Conservation (phyloP, 2,329 filamentous ascomycete species). For the Paracorniculantispora psalliotae region DNA sequence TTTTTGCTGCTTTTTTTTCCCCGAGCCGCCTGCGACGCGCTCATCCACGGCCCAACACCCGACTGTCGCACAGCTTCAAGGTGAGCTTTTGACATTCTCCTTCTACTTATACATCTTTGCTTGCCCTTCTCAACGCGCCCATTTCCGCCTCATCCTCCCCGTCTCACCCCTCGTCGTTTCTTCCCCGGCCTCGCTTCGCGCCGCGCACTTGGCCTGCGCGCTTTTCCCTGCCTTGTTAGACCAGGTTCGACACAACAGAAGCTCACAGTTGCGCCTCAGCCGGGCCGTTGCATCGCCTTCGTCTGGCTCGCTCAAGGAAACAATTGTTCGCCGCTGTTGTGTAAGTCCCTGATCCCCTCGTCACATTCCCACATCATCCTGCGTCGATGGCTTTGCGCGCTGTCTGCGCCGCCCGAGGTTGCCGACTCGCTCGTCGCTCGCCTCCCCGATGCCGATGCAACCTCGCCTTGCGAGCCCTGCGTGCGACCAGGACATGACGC, state of each 20-base stretch:
- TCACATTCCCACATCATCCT: background rate
- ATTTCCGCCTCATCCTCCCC: background rate
- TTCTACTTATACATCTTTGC: background rate
- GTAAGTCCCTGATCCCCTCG: conserved; percentile 2
- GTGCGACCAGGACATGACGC: background rate
- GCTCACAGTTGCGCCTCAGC: conserved; percentile 3
- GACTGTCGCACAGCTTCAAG: conserved; percentile 11
- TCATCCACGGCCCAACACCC: conserved; percentile 6
- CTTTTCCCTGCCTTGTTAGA: conserved; percentile 8
- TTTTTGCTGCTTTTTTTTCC: background rate
- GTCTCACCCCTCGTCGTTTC: background rate
- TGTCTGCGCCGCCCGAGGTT: background rate
- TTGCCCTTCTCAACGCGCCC: background rate
- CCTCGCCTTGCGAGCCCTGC: background rate
- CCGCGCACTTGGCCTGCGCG: conserved; percentile 11
- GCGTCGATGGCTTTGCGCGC: background rate
- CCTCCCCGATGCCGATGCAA: conserved; percentile 1
- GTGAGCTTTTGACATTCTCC: background rate
- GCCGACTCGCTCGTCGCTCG: background rate
- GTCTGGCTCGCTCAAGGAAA: background rate
- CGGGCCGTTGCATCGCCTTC: background rate
- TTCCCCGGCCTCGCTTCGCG: conserved; percentile 1
- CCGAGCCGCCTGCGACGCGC: conserved; percentile 9
- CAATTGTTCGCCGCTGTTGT: conserved; percentile 6
- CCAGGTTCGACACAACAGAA: conserved; percentile 3